Evolutionary conservation across 495 filamentous ascomycete species (phyloP).

Genomic region (Penicillium dipodomyicola): DNA sequence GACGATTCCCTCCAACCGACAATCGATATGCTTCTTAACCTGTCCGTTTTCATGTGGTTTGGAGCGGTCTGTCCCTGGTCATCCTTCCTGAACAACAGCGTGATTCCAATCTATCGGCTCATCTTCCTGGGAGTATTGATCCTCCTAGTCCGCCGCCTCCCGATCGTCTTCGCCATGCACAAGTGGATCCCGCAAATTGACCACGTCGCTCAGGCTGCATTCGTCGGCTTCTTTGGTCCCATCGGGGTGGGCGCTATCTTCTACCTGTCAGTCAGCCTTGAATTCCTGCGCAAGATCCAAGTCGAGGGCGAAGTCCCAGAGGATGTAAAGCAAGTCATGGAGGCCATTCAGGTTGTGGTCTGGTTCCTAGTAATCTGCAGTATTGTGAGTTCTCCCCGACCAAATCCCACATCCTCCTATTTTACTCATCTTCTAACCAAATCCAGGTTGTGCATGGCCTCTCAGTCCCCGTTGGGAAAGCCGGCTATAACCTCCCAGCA

Average conservation of each 20-base stretch:
- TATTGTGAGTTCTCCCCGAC: constrained; percentile 60
- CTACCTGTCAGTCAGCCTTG: constrained; percentile 76
- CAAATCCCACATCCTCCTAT: not conserved
- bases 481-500: constrained; percentile 74
- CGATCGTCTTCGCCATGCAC: constrained; percentile 70
- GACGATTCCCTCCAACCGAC: constrained; percentile 90
- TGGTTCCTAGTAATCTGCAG: constrained; percentile 88
- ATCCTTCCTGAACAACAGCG: constrained; percentile 61
- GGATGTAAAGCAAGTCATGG: constrained; percentile 63
- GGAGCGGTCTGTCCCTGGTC: constrained; percentile 85
- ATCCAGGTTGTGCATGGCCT: constrained; percentile 78
- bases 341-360: constrained; percentile 67
- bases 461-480: constrained; percentile 78
- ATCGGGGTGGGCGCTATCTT: constrained; percentile 93
- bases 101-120: constrained; percentile 75
- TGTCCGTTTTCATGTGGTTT: constrained; percentile 88
- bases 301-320: constrained; percentile 58
- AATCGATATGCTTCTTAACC: constrained; percentile 83
- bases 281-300: constrained; percentile 61
- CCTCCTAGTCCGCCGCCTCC: constrained; percentile 74
- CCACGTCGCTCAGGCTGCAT: constrained; percentile 66
- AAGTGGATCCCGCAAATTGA: constrained; percentile 79
- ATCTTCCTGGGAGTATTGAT: constrained; percentile 79
- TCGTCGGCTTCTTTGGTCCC: constrained; percentile 91
- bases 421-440: constrained; percentile 15